Percentiles rank a stretch among this genome's conserved stretches.
Evolutionary conservation across 1,139 yeast species (phyloP).

Genomic region (Hansenula anomala): DNA sequence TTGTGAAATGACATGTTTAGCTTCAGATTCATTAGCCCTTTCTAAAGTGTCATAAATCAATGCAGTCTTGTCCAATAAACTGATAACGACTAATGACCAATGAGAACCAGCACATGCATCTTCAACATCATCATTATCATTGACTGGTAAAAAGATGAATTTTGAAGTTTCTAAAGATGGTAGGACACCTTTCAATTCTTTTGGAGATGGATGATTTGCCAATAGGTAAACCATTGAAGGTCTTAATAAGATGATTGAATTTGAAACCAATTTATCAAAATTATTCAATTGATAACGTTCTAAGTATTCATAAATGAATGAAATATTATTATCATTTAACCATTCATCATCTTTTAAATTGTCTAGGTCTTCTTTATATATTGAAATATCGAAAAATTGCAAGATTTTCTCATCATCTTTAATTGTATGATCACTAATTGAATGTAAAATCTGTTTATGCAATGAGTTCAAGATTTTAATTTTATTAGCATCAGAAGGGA

Average conservation of each 20-base stretch:
- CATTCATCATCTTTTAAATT: constrained; percentile 53
- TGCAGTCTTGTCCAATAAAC: constrained; percentile 32
- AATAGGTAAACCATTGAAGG: constrained; percentile 37
- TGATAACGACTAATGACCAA: constrained; percentile 48
- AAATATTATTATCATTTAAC: constrained; percentile 68
- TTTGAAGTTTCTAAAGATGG: constrained; percentile 37
- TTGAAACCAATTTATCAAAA: constrained; percentile 13
- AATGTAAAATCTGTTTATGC: constrained; percentile 8
- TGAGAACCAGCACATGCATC: constrained; percentile 48
- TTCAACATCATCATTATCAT: constrained; percentile 45
- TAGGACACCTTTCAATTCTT: constrained; percentile 32
- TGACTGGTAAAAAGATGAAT: constrained; percentile 46
- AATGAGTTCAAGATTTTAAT: constrained; percentile 11
- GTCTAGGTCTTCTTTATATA: constrained; percentile 41
- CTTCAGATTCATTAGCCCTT: constrained; percentile 34
- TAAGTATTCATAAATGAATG: constrained; percentile 60
- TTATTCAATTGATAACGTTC: constrained; percentile 28
- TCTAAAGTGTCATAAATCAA: constrained; percentile 43
- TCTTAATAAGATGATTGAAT: constrained; percentile 27
- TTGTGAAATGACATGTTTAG: constrained; percentile 29
- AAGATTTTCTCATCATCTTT: constrained; percentile 16
- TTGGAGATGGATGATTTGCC: constrained; percentile 26
- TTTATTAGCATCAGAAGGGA: constrained; percentile 16
- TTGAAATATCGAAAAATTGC: constrained; percentile 36
- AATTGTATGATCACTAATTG: constrained; percentile 3